phyloP scores from a whole-genome alignment of 495 filamentous ascomycete species.

The Penicillium soppii region DNA sequence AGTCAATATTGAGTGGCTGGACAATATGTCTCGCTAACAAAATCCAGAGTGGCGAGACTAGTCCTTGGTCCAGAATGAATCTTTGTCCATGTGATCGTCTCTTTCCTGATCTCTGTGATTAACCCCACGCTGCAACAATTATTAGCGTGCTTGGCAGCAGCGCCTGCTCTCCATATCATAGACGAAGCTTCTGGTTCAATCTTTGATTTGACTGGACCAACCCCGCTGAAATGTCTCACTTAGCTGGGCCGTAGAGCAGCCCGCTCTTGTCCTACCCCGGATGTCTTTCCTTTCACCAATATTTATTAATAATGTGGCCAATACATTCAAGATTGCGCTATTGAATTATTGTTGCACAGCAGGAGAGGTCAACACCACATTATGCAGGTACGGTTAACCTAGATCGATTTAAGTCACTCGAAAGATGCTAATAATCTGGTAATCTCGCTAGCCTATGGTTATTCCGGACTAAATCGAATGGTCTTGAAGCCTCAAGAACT shows the following conservation, averaged over 20 bases:
- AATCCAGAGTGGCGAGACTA: background rate
- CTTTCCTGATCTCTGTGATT: background rate
- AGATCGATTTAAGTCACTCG: background rate
- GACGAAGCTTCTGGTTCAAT: background rate
- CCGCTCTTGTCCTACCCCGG: background rate
- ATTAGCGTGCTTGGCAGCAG: background rate
- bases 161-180: background rate
- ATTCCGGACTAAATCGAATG: background rate
- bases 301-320: background rate
- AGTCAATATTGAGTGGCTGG: background rate
- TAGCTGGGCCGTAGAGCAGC: background rate
- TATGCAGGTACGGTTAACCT: conserved; percentile 4
- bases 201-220: background rate
- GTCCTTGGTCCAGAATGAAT: no score
- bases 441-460: background rate
- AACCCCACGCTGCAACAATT: background rate
- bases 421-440: background rate
- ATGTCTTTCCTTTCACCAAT: background rate
- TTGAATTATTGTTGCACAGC: no score
- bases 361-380: background rate
- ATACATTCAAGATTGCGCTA: no score
- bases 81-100: conserved; percentile 11
- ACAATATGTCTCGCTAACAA: background rate
- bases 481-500: background rate
- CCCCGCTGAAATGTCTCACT: conserved; percentile 21